phyloP scores from a whole-genome alignment of 306 rosid genomes.

The Ormosia semicastrata region DNA sequence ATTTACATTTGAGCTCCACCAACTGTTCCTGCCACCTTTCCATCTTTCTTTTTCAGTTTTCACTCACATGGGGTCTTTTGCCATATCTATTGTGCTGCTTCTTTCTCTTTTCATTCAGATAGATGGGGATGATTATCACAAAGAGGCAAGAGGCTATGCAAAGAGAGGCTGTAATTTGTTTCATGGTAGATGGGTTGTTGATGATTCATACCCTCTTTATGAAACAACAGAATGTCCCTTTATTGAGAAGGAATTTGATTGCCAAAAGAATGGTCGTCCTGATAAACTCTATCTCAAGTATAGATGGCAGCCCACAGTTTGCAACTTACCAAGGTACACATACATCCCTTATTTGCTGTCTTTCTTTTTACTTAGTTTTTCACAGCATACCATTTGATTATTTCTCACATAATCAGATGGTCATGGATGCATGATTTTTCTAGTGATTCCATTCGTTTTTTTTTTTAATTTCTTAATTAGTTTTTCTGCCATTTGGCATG shows the following conservation, averaged over 20 bases:
- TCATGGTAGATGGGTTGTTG: constrained; percentile 62
- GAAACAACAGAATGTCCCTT: constrained; percentile 50
- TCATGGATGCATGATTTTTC: background rate
- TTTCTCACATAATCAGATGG: background rate
- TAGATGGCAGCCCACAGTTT: constrained; percentile 68
- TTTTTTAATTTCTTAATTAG: too few relatives aligned
- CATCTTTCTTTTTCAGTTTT: background rate
- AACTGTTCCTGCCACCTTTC: background rate
- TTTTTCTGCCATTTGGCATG: background rate
- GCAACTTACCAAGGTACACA: constrained; percentile 64
- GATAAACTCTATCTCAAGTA: constrained; percentile 56
- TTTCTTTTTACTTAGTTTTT: background rate
- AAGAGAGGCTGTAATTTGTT: constrained; percentile 45
- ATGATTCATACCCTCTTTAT: constrained; percentile 63
- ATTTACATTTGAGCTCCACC: background rate
- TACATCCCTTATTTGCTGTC: too few relatives aligned
- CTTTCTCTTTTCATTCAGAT: constrained; percentile 13
- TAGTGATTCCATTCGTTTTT: too few relatives aligned
- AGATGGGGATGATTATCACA: constrained; percentile 6
- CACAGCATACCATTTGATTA: background rate
- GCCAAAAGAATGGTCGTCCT: constrained; percentile 61
- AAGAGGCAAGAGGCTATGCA: background rate
- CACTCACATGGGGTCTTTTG: constrained; percentile 32
- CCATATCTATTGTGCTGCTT: constrained; percentile 5
- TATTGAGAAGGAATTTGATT: constrained; percentile 56